Evolutionary conservation across 78 protist species (phyloP), one percentile per base, ranked within the genome.

Genomic region (Salpingoeca rosetta): DNA sequence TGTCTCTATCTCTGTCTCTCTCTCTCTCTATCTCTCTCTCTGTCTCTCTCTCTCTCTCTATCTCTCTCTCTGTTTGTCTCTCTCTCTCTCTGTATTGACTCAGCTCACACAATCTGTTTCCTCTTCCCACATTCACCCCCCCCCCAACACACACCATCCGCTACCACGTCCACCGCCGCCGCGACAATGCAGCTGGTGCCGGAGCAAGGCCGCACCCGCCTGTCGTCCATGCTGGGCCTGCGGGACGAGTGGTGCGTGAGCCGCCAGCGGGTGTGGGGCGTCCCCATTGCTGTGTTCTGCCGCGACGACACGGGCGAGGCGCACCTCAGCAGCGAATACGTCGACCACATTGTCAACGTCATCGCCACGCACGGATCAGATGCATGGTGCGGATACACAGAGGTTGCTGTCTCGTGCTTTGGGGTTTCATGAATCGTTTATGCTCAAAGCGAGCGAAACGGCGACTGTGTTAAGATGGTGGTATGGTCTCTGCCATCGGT

Each of bases 181-280:
- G 65, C 65, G n/a, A n/a, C n/a, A n/a, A n/a, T n/a, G 35, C 40
- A n/a, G n/a, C n/a, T n/a, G n/a, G n/a, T n/a, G n/a, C n/a, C n/a
- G n/a, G n/a, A n/a, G 36, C 10, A 1, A 24, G 72, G 76, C 39
- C 72, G 74, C 65, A 12, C 35, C 27, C 87, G 87, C 26, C 87
- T 85, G 65, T 1, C 31, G 31, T 44, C 90, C 17, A 92, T 93
- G 95, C 77, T 91, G 27, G 83, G 85, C 39, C 35, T 39, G 0
- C 90, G 98, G 51, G 73, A 73, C 17, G 95, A 92, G 82, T 96
- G 98, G 98, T 96, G 98, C 81, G 92, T 96, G 27, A 90, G 94
- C 7, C 85, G 98, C 10, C 98, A 96, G 87, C 84, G 98, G 26
- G 72, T 82, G 17, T 96, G 98, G 98, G 98, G 98, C 78, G 97